These are phyloP conservation scores for Amaranthus palmeri DNA, from an alignment of 148 eudicot species.

Conservation along the genomic window DNA sequence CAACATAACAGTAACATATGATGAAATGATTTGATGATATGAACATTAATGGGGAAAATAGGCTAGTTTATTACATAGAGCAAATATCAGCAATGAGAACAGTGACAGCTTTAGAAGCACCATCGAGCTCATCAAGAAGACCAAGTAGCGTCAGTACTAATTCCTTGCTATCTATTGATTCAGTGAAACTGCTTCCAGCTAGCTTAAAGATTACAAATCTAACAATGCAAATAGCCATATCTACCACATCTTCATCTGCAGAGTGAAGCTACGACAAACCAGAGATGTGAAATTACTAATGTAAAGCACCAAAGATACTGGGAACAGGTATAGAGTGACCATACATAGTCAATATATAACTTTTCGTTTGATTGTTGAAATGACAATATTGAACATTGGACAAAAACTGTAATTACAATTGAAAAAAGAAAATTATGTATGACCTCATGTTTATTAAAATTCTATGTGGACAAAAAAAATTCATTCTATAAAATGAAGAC, in stretches of 20 bases:
- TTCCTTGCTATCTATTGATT: constrained; percentile 45
- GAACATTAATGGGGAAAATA: background rate
- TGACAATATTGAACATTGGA: background rate
- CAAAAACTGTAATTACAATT: background rate
- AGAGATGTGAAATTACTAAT: constrained; percentile 5
- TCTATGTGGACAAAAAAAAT: no score
- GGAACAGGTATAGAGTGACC: no score
- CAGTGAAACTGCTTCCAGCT: constrained; percentile 27
- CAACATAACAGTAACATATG: background rate
- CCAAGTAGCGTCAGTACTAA: constrained; percentile 40
- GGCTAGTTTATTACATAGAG: constrained; percentile 39
- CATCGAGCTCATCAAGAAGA: constrained; percentile 61
- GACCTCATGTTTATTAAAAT: no score
- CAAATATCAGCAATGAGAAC: constrained; percentile 62
- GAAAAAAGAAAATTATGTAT: no score
- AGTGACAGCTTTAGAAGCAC: constrained; percentile 61
- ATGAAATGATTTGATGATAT: background rate
- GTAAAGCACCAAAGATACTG: background rate
- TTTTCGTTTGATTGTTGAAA: background rate
- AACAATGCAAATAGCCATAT: constrained; percentile 48
- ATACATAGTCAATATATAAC: background rate
- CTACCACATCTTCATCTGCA: constrained; percentile 56
- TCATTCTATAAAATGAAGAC: no score
- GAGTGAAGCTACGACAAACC: constrained; percentile 44
- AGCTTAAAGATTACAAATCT: constrained; percentile 48